Percentiles rank a stretch among this genome's conserved stretches.
Conservation (phyloP, 2,329 filamentous ascomycete species). For the Alternaria brassicicola region DNA sequence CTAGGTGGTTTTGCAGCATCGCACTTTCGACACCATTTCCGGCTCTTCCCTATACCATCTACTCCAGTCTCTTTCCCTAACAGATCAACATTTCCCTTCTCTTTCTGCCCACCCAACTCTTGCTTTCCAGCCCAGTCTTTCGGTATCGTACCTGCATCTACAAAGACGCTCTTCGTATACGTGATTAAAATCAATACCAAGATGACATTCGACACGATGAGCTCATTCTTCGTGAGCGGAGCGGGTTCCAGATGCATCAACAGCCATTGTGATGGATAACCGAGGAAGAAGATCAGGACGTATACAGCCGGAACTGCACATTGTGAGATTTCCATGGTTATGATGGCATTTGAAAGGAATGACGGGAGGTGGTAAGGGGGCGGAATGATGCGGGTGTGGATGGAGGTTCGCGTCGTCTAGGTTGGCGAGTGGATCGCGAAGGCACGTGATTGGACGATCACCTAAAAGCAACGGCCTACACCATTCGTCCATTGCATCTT, state of each 20-base stretch:
- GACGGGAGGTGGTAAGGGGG: slow-evolving; percentile 1
- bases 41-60: slow-evolving; percentile 28
- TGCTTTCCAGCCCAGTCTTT: slow-evolving; percentile 28
- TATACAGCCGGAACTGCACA: slow-evolving; percentile 74
- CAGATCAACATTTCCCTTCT: not conserved
- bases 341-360: not conserved
- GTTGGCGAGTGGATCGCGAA: slow-evolving; percentile 11
- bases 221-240: slow-evolving; percentile 63
- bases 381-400: not conserved
- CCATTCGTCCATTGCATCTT: not conserved
- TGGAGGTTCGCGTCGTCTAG: slow-evolving; percentile 6
- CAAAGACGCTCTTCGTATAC: slow-evolving; percentile 69
- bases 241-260: slow-evolving; percentile 65
- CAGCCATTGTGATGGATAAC: slow-evolving; percentile 74
- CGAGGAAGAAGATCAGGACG: slow-evolving; percentile 69
- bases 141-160: slow-evolving; percentile 63
- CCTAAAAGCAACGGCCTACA: not conserved
- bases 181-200: slow-evolving; percentile 70
- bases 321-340: slow-evolving; percentile 39
- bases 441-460: slow-evolving; percentile 32
- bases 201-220: slow-evolving; percentile 69
- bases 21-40: slow-evolving; percentile 78
- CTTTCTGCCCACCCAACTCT: slow-evolving; percentile 2
- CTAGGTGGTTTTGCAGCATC: slow-evolving; percentile 74
- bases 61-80: not conserved